phyloP scores from a whole-genome alignment of 208 protist species.

The Leptomonas seymouri region DNA sequence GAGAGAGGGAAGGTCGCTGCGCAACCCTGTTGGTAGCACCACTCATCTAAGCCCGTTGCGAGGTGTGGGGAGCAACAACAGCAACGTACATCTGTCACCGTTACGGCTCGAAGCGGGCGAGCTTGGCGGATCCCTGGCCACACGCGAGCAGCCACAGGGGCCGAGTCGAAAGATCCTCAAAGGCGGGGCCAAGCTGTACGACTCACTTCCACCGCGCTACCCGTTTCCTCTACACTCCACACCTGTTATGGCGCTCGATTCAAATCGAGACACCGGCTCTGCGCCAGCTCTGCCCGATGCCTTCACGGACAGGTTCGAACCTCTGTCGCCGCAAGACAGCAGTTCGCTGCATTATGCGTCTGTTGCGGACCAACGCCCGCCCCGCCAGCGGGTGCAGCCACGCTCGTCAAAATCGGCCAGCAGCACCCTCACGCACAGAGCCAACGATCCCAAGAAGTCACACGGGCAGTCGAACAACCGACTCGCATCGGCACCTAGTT shows the following conservation, averaged over 20 bases:
- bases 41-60: slow-evolving; percentile 41
- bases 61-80: not conserved
- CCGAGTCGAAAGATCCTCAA: not conserved
- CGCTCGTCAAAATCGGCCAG: slow-evolving; percentile 1
- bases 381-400: slow-evolving; percentile 2
- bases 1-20: slow-evolving; percentile 20
- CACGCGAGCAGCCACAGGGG: slow-evolving; percentile 10
- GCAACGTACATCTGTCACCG: not conserved
- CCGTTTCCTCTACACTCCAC: not conserved
- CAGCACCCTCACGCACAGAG: slow-evolving; percentile 1
- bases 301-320: not conserved
- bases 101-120: not conserved
- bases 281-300: slow-evolving; percentile 6
- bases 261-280: not conserved
- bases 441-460: not conserved
- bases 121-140: not conserved
- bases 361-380: slow-evolving; percentile 12
- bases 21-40: slow-evolving; percentile 21
- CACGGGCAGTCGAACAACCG: slow-evolving; percentile 15
- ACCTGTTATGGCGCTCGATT: not conserved
- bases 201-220: slow-evolving; percentile 5
- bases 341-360: slow-evolving; percentile 22
- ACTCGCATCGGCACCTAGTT: not conserved
- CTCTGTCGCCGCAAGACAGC: not conserved
- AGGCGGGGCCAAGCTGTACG: slow-evolving; percentile 5